Base-by-base conservation (phyloP, 768 basidiomycete species). In the Mycena latifolia region DNA sequence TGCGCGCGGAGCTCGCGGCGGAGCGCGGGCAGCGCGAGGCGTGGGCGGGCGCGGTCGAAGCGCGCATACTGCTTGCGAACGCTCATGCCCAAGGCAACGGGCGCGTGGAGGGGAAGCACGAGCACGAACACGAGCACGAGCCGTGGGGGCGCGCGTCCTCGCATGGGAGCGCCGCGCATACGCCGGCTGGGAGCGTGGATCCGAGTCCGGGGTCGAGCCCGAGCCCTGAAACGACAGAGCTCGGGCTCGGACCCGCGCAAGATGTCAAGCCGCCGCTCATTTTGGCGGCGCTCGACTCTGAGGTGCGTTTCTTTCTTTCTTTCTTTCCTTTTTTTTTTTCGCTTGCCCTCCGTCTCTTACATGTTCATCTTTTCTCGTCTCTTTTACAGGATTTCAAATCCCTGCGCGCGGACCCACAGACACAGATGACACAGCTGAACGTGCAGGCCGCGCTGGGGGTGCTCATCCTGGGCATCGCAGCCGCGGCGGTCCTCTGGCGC, bases 401-500 rank as follows among this genome's bases (percentile, higher is more conserved):
- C 33, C 6, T 14, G 14, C 33, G 14, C 37, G 37, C 37, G 24
- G 46, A 27, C 10, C 12, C n/a, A n/a, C n/a, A n/a, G n/a, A n/a
- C n/a, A n/a, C n/a, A n/a, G n/a, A n/a, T 17, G 28, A 15, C 28
- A 39, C 46, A 55, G 5, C 18, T 84, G 28, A 81, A 80, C 79
- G 69, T 87, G 67, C 84, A 85, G 55, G 82, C 90, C 2, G 89
- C 88, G 5, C 73, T 90, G 7, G 90, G 90, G 2, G 85, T 92
- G 5, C 74, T 92, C 17, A 81, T 93, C 5, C 75, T 93, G 28
- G 82, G 89, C 39, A 84, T 91, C 11, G 90, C 89, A 5, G 89
- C 91, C 5, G 90, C 86, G 22, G 91, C 90, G 10, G 91, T 93
- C 48, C 75, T 91, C 70, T 92, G 90, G 89, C 85, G 89, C 64